Evolutionary conservation across 306 rosid genomes (phyloP), one percentile per base, ranked within the genome.

Genomic region (Trifolium repens): DNA sequence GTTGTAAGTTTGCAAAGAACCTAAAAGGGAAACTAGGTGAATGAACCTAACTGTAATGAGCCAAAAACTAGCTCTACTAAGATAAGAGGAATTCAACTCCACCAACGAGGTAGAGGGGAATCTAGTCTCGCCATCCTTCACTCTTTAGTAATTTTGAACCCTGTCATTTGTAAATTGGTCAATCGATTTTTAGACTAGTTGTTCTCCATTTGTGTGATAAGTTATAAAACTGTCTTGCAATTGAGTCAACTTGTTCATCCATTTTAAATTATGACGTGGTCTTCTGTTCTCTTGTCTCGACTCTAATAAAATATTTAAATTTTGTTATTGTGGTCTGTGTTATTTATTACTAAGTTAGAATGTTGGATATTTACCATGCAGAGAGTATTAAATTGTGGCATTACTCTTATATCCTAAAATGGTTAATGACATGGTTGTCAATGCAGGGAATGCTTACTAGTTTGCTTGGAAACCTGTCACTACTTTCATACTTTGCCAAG

Each of bases 381-480:
- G 10, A 32, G 22, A 32, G 43, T 30, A 14, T 32, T 44, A 44
- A 44, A 12, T 12, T n/a, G 68, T n/a, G 47, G 47, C 40, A 42
- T 73, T 60, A 35, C 73, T 73, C 55, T 68, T 52, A 65, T 47
- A 80, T 55, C 62, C 26, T 55, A 39, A 65, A 55, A 34, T 64
- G 42, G 50, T n/a, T 69, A 71, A 35, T 72, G 75, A 64, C 64
- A 76, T 54, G 67, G 47, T 35, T 71, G 40, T 79, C 32, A 34
- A 80, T 88, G 86, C 89, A 92, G 96, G 93, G 90, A 26, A 89
- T 91, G 97, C 84, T 91, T 32, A 91, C 97, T 65, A 86, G 90
- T 77, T 85, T 91, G 88, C 90, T 91, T 70, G 97, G 97, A 55
- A 91, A 91, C 79, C 87, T 91, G 82, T 85, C 97, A 24, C 88